Percentiles rank a stretch among this genome's conserved stretches.
Evolutionary conservation across 2,329 filamentous ascomycete genomes (phyloP).

Genomic region (Penicillium fuscoglaucum): DNA sequence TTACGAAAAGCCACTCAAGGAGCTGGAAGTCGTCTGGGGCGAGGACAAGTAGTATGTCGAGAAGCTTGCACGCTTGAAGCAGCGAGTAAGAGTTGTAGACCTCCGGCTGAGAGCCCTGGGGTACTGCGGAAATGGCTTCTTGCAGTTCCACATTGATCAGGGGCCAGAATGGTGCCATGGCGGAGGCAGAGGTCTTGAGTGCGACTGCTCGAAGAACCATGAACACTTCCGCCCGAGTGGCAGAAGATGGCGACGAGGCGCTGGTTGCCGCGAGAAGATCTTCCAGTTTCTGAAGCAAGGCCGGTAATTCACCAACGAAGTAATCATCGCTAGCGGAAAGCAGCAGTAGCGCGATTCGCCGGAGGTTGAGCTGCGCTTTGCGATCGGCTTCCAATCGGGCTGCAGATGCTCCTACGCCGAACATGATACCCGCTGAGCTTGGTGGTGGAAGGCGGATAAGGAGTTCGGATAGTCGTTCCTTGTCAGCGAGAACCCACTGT

Average conservation of each 20-base stretch:
- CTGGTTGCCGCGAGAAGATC: conserved; percentile 82
- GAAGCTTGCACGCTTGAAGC: conserved; percentile 88
- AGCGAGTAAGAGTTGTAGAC: conserved; percentile 75
- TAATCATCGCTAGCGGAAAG: conserved; percentile 75
- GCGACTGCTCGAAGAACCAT: conserved; percentile 81
- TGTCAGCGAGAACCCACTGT: conserved; percentile 83
- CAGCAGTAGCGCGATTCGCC: conserved; percentile 76
- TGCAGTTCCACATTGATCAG: conserved; percentile 84
- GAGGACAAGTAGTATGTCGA: conserved; percentile 82
- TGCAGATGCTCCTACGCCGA: conserved; percentile 94
- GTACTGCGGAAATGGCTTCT: conserved; percentile 71
- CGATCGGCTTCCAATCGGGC: conserved; percentile 93
- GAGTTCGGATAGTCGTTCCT: conserved; percentile 81
- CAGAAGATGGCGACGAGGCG: conserved; percentile 87
- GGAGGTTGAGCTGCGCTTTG: conserved; percentile 85
- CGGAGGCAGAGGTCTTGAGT: conserved; percentile 74
- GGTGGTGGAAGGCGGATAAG: conserved; percentile 77
- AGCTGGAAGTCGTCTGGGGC: conserved; percentile 95
- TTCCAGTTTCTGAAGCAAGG: conserved; percentile 77
- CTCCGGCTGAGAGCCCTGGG: conserved; percentile 68
- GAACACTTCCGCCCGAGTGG: conserved; percentile 84
- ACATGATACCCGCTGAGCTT: conserved; percentile 92
- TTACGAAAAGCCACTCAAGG: conserved; percentile 97
- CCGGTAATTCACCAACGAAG: conserved; percentile 72
- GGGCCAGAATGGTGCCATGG: conserved; percentile 85